phyloP scores from a whole-genome alignment of 2,329 filamentous ascomycete species.

The Macrophomina phaseolina region DNA sequence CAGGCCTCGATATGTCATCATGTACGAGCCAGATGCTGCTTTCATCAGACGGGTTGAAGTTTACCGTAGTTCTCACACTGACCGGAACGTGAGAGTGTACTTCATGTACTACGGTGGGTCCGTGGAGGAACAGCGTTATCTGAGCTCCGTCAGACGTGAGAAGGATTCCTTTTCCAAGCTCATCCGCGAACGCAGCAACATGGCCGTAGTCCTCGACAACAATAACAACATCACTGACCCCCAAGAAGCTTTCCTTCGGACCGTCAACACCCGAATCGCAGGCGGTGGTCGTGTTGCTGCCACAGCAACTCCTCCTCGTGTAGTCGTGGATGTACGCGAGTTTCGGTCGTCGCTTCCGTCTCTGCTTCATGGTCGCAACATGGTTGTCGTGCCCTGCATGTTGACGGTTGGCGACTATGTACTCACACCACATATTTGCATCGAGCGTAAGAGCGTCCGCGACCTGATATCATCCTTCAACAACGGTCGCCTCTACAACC shows the following conservation, averaged over 20 bases:
- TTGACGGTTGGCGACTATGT: constrained; percentile 97
- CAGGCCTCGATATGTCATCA: constrained; percentile 92
- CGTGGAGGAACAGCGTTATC: constrained; percentile 92
- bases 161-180: constrained; percentile 95
- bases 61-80: constrained; percentile 91
- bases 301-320: constrained; percentile 84
- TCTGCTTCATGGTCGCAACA: constrained; percentile 84
- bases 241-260: constrained; percentile 90
- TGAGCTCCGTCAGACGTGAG: constrained; percentile 87
- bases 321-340: constrained; percentile 95
- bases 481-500: constrained; percentile 88
- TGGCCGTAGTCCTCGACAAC: constrained; percentile 86
- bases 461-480: constrained; percentile 92
- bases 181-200: constrained; percentile 90
- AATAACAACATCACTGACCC: constrained; percentile 74
- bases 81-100: constrained; percentile 88
- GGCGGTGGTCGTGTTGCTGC: constrained; percentile 85
- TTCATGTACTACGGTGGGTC: constrained; percentile 96
- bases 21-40: constrained; percentile 95
- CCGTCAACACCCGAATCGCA: constrained; percentile 94
- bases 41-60: constrained; percentile 96
- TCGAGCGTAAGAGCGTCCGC: constrained; percentile 91
- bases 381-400: constrained; percentile 91
- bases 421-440: constrained; percentile 85
- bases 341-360: constrained; percentile 93